Percentiles rank a stretch among this genome's conserved stretches.
Evolutionary conservation across 352 stramenopile genomes (phyloP).

Genomic region (Thalassiosira exigua): DNA sequence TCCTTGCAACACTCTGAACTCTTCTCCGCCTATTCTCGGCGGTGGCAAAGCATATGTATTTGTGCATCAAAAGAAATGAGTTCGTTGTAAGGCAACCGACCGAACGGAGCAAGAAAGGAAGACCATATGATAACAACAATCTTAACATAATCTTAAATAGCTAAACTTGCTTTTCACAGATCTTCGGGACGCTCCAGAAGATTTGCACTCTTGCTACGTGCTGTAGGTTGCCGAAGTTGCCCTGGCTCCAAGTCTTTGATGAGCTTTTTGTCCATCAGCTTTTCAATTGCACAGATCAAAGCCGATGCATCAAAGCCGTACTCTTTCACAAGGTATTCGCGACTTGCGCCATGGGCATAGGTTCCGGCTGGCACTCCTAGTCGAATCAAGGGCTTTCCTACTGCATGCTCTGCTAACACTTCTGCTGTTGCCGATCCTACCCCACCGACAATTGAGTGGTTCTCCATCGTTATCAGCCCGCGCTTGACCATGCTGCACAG

Average conservation of each 20-base stretch:
- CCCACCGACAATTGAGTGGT: conserved; percentile 33
- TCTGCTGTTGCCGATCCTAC: conserved; percentile 31
- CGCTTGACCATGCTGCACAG: conserved; percentile 14
- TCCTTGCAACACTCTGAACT: too few species aligned
- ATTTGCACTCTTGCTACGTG: background rate
- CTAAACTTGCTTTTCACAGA: too few species aligned
- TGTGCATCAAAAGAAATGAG: too few species aligned
- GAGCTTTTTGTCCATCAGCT: conserved; percentile 18
- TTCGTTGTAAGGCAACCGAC: too few species aligned
- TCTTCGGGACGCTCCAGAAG: background rate
- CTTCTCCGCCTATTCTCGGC: too few species aligned
- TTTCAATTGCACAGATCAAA: conserved; percentile 40
- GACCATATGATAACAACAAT: too few species aligned
- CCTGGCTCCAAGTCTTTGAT: background rate
- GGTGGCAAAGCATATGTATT: too few species aligned
- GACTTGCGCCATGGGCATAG: conserved; percentile 35
- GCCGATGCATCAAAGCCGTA: conserved; percentile 28
- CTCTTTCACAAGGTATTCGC: conserved; percentile 30
- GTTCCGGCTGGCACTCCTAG: conserved; percentile 18
- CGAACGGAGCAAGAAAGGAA: too few species aligned
- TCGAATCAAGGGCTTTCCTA: conserved; percentile 29
- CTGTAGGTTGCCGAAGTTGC: background rate
- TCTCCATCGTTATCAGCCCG: conserved; percentile 41
- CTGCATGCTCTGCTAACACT: conserved; percentile 34
- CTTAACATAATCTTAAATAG: too few species aligned